Percentiles rank a stretch among this genome's conserved stretches.
phyloP scores from a whole-genome alignment of 495 filamentous ascomycete species.

The Lindgomyces ingoldianus region DNA sequence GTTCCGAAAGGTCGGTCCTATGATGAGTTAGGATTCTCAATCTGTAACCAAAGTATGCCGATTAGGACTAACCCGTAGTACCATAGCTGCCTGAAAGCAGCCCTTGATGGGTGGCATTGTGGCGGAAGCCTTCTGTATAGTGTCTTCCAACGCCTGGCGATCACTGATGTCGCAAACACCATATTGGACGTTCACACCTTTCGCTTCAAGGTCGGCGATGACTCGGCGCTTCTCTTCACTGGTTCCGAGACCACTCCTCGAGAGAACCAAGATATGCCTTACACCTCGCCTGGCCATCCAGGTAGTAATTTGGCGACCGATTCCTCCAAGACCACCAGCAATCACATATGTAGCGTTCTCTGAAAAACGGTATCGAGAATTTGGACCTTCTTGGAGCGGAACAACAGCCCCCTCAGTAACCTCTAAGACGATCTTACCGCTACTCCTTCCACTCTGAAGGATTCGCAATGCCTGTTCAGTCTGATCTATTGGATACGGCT shows the following conservation, averaged over 20 bases:
- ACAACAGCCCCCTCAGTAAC: background rate
- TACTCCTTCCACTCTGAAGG: background rate
- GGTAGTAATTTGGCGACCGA: constrained; percentile 20
- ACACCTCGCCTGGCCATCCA: constrained; percentile 34
- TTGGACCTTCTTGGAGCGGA: background rate
- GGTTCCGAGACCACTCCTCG: constrained; percentile 21
- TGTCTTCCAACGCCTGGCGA: background rate
- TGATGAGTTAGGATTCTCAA: background rate
- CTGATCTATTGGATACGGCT: background rate
- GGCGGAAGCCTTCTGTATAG: background rate
- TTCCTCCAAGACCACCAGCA: constrained; percentile 32
- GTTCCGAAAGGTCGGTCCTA: constrained; percentile 35
- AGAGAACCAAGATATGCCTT: constrained; percentile 22
- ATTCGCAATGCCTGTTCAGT: background rate
- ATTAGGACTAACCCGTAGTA: constrained; percentile 3
- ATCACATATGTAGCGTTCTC: constrained; percentile 29
- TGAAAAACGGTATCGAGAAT: constrained; percentile 2
- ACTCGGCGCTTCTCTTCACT: background rate
- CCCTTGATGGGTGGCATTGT: constrained; percentile 34
- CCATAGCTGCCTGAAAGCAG: constrained; percentile 11
- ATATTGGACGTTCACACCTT: background rate
- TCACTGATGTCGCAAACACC: background rate
- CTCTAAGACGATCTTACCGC: background rate
- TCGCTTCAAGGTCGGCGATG: background rate
- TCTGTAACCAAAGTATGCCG: background rate